Base-by-base conservation (phyloP, 2,329 filamentous ascomycete species). In the Diaporthe sp. region DNA sequence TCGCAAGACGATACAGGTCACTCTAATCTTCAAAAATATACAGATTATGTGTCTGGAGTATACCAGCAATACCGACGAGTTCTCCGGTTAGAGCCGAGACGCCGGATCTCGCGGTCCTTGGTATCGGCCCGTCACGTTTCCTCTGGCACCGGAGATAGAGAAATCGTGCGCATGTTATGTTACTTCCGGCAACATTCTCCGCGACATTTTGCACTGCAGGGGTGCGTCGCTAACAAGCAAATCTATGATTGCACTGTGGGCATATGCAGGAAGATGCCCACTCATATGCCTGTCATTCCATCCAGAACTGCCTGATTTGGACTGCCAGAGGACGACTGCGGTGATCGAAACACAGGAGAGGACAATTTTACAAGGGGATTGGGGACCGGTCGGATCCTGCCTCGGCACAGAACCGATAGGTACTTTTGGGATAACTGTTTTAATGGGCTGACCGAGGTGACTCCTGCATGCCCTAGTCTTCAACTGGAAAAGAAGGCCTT, bases 381-480 rank as follows among this genome's bases (percentile, higher is more conserved):
- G 12, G 20, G 3, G 34, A 39, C 57, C 57, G 22, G 34, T 61
- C 20, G 34, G 22, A 61, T 61, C 57, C 57, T 61, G 34, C 34
- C 57, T 61, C 34, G 34, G 57, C 31, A n/a, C 57, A 61, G 5
- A 61, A 39, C 34, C 22, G 34, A 61, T 12, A 7, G 10, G 34
- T n/a, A 37, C 22, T 22, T 39, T 42, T n/a, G 13, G 13, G n/a
- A 28, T 34, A 34, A 0, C 2, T n/a, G 22, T 25, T 39, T 5
- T 22, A 25, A 25, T 61, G 34, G 57, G 57, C 57, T 61, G 34
- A 61, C 57, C 57, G 34, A 61, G 57, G 57, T 61, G 34, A 13
- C 37, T 25, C 34, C 57, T 61, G 57, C 57, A 61, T 15, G 57
- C 57, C 57, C 57, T 61, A 61, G 57, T 61, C 57, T 57, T 57